Evolutionary conservation across 352 stramenopile genomes (phyloP).

Genomic region (Phytophthora uliginosa): DNA sequence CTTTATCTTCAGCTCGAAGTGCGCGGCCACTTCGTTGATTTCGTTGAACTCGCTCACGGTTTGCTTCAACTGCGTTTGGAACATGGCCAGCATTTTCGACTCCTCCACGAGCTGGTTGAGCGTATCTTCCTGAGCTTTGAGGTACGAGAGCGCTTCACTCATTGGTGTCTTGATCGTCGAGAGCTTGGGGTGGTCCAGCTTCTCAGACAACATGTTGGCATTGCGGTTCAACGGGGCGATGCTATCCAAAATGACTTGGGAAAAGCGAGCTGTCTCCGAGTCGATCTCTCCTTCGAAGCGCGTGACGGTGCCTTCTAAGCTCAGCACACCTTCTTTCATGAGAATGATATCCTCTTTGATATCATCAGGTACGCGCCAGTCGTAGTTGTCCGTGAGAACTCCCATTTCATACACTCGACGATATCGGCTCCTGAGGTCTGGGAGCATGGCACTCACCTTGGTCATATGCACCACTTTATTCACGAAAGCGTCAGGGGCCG

Average conservation of each 20-base stretch:
- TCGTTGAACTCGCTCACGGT: conserved; percentile 91
- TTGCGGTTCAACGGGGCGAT: conserved; percentile 82
- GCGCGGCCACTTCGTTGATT: conserved; percentile 86
- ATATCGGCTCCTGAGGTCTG: conserved; percentile 78
- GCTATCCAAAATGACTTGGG: conserved; percentile 91
- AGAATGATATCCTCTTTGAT: conserved; percentile 95
- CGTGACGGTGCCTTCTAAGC: conserved; percentile 90
- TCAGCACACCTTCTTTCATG: conserved; percentile 94
- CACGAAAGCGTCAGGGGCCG: conserved; percentile 83
- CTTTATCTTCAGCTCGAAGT: conserved; percentile 93
- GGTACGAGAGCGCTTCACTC: conserved; percentile 77
- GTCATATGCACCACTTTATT: conserved; percentile 92
- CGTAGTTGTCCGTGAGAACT: conserved; percentile 93
- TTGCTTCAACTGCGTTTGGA: conserved; percentile 91
- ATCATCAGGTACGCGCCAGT: conserved; percentile 93
- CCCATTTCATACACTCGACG: conserved; percentile 89
- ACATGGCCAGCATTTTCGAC: conserved; percentile 88
- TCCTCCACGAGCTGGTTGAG: conserved; percentile 84
- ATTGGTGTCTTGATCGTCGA: conserved; percentile 82
- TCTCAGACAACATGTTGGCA: conserved; percentile 79
- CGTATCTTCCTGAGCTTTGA: conserved; percentile 76
- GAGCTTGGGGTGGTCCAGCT: conserved; percentile 86
- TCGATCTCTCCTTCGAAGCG: conserved; percentile 93
- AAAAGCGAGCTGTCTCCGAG: conserved; percentile 93
- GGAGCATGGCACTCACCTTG: conserved; percentile 67